Evolutionary conservation across 805 yeast genomes (phyloP).

Genomic region (Suhomyces kilbournensis): DNA sequence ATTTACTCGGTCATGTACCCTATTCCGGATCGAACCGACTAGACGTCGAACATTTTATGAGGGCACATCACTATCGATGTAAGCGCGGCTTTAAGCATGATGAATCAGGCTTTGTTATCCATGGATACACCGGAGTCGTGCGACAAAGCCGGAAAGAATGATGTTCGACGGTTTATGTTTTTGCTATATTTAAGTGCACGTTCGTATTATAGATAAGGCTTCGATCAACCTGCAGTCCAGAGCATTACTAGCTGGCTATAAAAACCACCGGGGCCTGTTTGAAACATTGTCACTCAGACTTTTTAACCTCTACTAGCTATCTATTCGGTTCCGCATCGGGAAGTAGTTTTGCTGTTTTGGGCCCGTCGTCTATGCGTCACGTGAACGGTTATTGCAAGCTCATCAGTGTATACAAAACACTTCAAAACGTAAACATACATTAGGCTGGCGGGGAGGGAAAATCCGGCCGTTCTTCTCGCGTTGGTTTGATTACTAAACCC

Average conservation of each 20-base stretch:
- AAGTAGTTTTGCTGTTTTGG: slow-evolving; percentile 2
- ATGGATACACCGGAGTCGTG: background rate
- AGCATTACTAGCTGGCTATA: background rate
- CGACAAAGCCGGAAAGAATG: background rate
- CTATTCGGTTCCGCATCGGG: slow-evolving; percentile 1
- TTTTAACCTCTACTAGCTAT: background rate
- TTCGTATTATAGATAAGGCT: background rate
- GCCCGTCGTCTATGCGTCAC: background rate
- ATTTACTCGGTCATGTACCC: background rate
- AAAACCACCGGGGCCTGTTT: background rate
- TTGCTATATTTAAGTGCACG: background rate
- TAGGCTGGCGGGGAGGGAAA: background rate
- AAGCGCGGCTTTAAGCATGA: background rate
- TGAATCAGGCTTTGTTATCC: background rate
- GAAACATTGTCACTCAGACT: background rate
- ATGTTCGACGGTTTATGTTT: background rate
- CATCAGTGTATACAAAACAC: background rate
- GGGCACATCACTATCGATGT: background rate
- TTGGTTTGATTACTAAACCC: background rate
- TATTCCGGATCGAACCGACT: slow-evolving; percentile 1
- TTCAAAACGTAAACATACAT: background rate
- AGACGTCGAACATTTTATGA: background rate
- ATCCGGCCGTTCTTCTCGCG: background rate
- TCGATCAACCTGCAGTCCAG: background rate
- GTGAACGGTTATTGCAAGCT: background rate